Conservation (phyloP, 192 early-diverging fungal species). For the Backusella psychrophila region DNA sequence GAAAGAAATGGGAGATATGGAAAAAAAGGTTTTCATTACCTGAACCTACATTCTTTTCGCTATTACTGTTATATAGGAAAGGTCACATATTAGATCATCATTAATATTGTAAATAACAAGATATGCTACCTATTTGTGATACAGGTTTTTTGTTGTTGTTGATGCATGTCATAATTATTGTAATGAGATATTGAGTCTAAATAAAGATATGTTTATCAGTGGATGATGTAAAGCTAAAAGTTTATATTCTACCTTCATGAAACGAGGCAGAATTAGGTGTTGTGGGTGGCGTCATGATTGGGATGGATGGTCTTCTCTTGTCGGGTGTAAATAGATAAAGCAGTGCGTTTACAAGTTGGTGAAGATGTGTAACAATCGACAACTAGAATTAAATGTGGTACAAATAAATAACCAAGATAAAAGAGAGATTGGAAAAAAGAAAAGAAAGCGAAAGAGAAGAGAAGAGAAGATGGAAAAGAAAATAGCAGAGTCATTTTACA, state of each 20-base stretch:
- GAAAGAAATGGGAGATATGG: background rate
- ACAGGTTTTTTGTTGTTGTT: background rate
- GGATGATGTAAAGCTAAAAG: background rate
- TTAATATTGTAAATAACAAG: background rate
- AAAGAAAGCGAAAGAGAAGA: background rate
- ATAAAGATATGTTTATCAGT: background rate
- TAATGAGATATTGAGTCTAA: background rate
- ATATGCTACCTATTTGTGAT: background rate
- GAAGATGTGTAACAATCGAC: constrained; percentile 3
- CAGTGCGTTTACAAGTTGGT: constrained; percentile 7
- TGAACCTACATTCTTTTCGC: background rate
- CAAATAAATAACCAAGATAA: background rate
- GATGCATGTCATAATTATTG: background rate
- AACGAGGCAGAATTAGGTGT: background rate
- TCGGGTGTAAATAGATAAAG: background rate
- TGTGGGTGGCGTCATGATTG: background rate
- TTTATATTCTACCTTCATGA: background rate
- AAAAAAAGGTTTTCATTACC: background rate
- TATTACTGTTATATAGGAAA: background rate
- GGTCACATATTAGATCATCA: background rate
- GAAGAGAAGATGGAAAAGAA: background rate
- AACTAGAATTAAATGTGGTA: background rate
- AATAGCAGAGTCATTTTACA: background rate
- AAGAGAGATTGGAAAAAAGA: background rate
- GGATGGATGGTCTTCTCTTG: background rate